A percentile compares a stretch with the other conserved stretches of the same genome.
Evolutionary conservation across 1,139 yeast genomes (phyloP).

Genomic region (Kluyveromyces marxianus): DNA sequence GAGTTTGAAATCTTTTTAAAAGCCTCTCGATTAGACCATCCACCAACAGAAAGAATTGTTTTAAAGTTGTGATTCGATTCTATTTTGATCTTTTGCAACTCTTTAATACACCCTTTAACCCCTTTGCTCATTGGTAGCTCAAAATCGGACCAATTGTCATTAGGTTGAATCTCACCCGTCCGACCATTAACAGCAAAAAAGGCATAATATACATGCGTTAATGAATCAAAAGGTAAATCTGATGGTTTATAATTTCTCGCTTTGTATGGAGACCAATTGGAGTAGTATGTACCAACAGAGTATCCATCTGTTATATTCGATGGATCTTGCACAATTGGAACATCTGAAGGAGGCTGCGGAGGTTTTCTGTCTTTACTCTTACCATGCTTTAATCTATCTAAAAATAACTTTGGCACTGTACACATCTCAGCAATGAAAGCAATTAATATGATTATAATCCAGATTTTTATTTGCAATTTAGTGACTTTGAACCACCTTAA

Average conservation of each 20-base stretch:
- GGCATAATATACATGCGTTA: conserved; percentile 73
- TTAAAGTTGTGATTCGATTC: conserved; percentile 42
- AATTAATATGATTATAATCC: conserved; percentile 3
- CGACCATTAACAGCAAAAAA: conserved; percentile 52
- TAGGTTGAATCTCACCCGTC: conserved; percentile 46
- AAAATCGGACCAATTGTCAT: conserved; percentile 66
- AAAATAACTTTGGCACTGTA: conserved; percentile 2
- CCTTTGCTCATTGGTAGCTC: conserved; percentile 30
- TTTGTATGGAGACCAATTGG: conserved; percentile 71
- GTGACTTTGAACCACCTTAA: background rate
- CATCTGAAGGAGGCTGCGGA: background rate
- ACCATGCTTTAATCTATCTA: conserved; percentile 1
- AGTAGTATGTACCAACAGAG: conserved; percentile 35
- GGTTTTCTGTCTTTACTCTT: background rate
- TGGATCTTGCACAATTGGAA: background rate
- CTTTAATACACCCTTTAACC: conserved; percentile 47
- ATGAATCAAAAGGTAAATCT: conserved; percentile 49
- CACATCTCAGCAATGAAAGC: conserved; percentile 8
- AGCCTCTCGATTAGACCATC: conserved; percentile 61
- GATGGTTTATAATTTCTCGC: conserved; percentile 51
- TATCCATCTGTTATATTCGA: background rate
- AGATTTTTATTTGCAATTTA: background rate
- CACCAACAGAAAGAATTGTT: conserved; percentile 75
- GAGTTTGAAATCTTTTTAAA: conserved; percentile 44
- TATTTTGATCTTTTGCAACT: conserved; percentile 44